Evolutionary conservation across 805 yeast genomes (phyloP).

Genomic region (Sungouiella blattae): DNA sequence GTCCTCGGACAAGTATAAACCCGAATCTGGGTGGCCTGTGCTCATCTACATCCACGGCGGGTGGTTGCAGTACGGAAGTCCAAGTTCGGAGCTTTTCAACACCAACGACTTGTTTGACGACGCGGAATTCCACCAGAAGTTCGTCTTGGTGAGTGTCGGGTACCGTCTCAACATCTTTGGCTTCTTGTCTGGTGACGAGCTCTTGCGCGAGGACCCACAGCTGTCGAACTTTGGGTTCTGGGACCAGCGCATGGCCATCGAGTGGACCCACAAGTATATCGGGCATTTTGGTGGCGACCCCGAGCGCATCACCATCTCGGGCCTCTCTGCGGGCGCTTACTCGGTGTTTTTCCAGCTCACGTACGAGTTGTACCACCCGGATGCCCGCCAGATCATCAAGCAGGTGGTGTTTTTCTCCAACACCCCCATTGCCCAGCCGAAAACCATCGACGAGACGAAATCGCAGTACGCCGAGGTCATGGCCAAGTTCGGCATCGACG

Average conservation of each 20-base stretch:
- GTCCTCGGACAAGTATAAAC: slow-evolving; percentile 17
- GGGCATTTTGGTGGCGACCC: slow-evolving; percentile 46
- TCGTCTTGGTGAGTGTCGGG: slow-evolving; percentile 34
- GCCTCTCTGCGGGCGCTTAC: slow-evolving; percentile 45
- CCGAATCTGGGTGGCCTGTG: slow-evolving; percentile 42
- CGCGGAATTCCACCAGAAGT: slow-evolving; percentile 26
- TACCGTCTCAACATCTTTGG: slow-evolving; percentile 37
- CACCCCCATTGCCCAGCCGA: slow-evolving; percentile 36
- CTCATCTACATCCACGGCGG: slow-evolving; percentile 43
- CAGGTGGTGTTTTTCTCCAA: slow-evolving; percentile 35
- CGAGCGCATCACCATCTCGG: slow-evolving; percentile 39
- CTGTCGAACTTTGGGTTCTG: slow-evolving; percentile 38
- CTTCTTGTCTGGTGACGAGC: slow-evolving; percentile 22
- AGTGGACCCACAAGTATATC: slow-evolving; percentile 45
- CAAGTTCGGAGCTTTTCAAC: slow-evolving; percentile 5
- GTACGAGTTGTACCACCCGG: slow-evolving; percentile 40
- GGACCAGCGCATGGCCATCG: slow-evolving; percentile 46
- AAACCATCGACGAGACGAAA: slow-evolving; percentile 29
- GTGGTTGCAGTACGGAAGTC: slow-evolving; percentile 34
- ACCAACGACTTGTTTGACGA: slow-evolving; percentile 15
- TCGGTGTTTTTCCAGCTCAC: slow-evolving; percentile 40
- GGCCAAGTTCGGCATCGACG: slow-evolving; percentile 18
- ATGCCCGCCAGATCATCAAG: slow-evolving; percentile 36
- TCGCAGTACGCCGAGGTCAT: slow-evolving; percentile 35
- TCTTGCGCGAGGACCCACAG: slow-evolving; percentile 9